A percentile compares a stretch with the other conserved stretches of the same genome.
phyloP scores from a whole-genome alignment of 23 red algal genomes.

The Gracilariopsis chorda region DNA sequence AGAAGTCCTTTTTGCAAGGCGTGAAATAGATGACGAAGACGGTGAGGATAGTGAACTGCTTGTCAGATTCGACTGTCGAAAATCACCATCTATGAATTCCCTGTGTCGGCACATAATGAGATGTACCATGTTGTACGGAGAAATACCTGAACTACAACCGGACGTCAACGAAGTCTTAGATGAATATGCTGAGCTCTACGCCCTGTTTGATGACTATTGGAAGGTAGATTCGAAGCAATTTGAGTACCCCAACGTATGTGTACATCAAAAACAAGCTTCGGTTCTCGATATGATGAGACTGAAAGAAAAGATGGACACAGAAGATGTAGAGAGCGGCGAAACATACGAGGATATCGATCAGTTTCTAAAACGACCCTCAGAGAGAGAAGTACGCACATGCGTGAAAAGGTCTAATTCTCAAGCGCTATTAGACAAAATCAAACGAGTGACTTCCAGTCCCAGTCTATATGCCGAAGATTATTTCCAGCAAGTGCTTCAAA shows the following conservation, averaged over 20 bases:
- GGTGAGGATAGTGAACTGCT: too few relatives aligned
- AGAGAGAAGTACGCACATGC: background rate
- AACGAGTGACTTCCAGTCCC: background rate
- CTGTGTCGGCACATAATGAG: too few relatives aligned
- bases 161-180: background rate
- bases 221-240: too few relatives aligned
- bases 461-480: too few relatives aligned
- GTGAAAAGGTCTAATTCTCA: background rate
- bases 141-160: too few relatives aligned
- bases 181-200: background rate
- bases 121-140: too few relatives aligned
- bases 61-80: too few relatives aligned
- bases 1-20: too few relatives aligned
- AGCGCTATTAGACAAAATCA: background rate
- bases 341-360: too few relatives aligned
- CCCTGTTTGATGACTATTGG: background rate
- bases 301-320: background rate
- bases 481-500: too few relatives aligned
- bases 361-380: background rate
- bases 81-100: too few relatives aligned
- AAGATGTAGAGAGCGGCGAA: background rate
- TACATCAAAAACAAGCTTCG: background rate
- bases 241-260: background rate
- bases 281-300: background rate
- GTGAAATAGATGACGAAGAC: too few relatives aligned